These are phyloP conservation scores for Calocera viscosa DNA, from an alignment of 768 basidiomycete genomes.

Conservation along the genomic window DNA sequence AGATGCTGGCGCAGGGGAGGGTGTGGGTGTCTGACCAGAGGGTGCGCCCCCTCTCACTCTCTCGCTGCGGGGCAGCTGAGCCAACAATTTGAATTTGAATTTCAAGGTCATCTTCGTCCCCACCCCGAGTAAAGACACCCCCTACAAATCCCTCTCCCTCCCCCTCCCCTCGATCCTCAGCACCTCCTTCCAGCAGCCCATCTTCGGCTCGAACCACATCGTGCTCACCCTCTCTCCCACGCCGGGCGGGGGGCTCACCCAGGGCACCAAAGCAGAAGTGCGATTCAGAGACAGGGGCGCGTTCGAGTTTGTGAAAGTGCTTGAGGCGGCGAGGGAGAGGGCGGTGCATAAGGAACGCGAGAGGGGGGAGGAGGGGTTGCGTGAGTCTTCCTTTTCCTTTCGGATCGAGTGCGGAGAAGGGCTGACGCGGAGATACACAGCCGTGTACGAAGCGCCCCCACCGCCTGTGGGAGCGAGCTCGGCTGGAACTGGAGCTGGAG, in stretches of 20 bases:
- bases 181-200: slow-evolving; percentile 64
- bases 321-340: slow-evolving; percentile 68
- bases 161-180: slow-evolving; percentile 53
- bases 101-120: slow-evolving; percentile 50
- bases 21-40: slow-evolving; percentile 60
- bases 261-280: slow-evolving; percentile 53
- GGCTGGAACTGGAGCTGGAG: too few relatives aligned
- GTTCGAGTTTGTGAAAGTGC: slow-evolving; percentile 56
- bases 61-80: neutral
- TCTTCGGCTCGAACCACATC: slow-evolving; percentile 57
- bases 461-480: neutral
- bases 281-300: slow-evolving; percentile 55
- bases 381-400: slow-evolving; percentile 33
- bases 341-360: slow-evolving; percentile 64
- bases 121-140: slow-evolving; percentile 17
- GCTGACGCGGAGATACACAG: too few relatives aligned
- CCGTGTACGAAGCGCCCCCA: neutral
- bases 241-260: slow-evolving; percentile 49
- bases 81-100: slow-evolving; percentile 1
- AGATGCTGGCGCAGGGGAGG: slow-evolving; percentile 45
- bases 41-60: slow-evolving; percentile 32
- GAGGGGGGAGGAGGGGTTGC: slow-evolving; percentile 45
- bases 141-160: slow-evolving; percentile 38
- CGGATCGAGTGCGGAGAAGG: neutral
- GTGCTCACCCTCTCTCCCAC: slow-evolving; percentile 54